Percentiles rank a stretch among this genome's conserved stretches.
Conservation (phyloP, 495 filamentous ascomycete species). For the Hypoxylon intermedium region DNA sequence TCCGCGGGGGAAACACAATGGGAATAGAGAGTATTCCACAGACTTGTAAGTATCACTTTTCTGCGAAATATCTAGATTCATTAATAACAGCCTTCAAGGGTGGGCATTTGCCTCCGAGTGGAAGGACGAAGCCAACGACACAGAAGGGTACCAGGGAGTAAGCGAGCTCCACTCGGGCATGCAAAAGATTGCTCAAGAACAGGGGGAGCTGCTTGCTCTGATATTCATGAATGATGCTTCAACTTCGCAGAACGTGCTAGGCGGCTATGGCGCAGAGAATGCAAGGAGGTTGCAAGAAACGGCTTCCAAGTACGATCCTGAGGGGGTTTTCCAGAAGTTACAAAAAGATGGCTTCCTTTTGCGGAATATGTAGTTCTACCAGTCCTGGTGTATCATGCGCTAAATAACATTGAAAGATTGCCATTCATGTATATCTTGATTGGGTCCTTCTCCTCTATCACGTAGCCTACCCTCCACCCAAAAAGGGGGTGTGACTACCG, state of each 20-base stretch:
- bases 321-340: constrained; percentile 44
- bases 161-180: neutral
- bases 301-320: constrained; percentile 46
- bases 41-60: neutral
- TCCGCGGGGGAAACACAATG: constrained; percentile 1
- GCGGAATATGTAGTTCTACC: neutral
- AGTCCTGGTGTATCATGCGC: neutral
- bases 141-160: neutral
- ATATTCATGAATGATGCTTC: constrained; percentile 24
- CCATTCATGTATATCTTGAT: too few relatives aligned
- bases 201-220: constrained; percentile 2
- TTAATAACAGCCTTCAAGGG: neutral
- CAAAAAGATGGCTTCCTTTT: constrained; percentile 33
- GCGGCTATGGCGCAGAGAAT: constrained; percentile 43
- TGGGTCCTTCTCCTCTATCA: too few relatives aligned
- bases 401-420: too few relatives aligned
- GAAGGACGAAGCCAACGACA: neutral
- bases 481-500: too few relatives aligned
- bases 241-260: constrained; percentile 40
- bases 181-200: neutral
- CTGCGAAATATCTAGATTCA: neutral
- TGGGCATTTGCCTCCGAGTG: constrained; percentile 12
- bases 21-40: constrained; percentile 4
- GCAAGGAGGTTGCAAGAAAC: constrained; percentile 34
- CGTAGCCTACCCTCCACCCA: too few relatives aligned